Base-by-base conservation (phyloP, 1,139 yeast genomes). In the Yamadazyma songkhlaensis region DNA sequence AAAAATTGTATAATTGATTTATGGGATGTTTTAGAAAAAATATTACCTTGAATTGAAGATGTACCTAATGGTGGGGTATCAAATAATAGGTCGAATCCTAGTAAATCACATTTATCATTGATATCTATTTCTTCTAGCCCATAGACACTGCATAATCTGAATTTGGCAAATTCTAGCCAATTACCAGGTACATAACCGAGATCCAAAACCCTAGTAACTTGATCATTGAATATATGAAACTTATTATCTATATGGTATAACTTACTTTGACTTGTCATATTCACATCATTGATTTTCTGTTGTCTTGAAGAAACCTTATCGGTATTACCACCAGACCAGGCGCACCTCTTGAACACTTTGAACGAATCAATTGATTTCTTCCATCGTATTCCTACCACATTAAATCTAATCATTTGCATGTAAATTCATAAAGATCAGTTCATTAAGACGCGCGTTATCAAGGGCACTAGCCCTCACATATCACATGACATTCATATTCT, bases 181-280 rank as follows among this genome's bases (percentile, higher is more conserved):
- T 95, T 90, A 0, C 98, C 98, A 0, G 98, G 98, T 0, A 95
- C 95, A 56, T 75, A 92, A 1, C 98, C 98, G 17, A 70, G 45
- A 43, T 71, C 75, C 4, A 71, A 27, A 4, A 67, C 64, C 35
- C 55, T 59, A 5, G 53, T 52, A 3, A 66, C 64, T 1, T 38
- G 34, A 7, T 41, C 21, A 39, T 58, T 48, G 42, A 69, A 59
- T 3, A 70, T 46, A 1, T 46, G 39, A 43, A 57, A 67, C 22
- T 55, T 48, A 11, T 50, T 46, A 44, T 68, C 69, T 7, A 69
- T 37, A 13, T 53, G 51, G 34, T 53, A 54, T 28, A 67, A 48
- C 37, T 58, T 55, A 25, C 60, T 48, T 31, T 55, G 61, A 24
- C 57, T 49, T 9, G 37, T 43, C 53, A 53, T 50, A 34, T 60